Evolutionary conservation across 1,284 basidiomycete species (phyloP), one percentile per base, ranked within the genome.

Genomic region (Puccinia sorghi): DNA sequence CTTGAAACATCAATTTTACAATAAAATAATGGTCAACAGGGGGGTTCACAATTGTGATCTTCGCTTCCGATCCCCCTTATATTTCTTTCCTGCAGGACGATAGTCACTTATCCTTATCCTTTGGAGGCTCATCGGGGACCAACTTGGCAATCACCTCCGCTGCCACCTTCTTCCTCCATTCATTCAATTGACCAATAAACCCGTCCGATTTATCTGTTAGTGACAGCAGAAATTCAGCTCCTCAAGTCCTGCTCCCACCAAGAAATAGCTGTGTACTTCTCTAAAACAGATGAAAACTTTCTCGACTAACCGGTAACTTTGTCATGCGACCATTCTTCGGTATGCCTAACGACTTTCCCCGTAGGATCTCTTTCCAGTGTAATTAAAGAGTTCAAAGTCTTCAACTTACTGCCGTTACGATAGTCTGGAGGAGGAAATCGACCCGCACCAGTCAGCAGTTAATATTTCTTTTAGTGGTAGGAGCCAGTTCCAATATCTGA

Each of bases 261-360:
- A 43, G 20, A 8, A 9, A 64, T 7, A 43, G 4, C 7, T 25
- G 22, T 63, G 15, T 12, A 9, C 5, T 64, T 64, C 27, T 37
- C 61, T 64, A n/a, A n/a, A n/a, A n/a, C n/a, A n/a, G n/a, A n/a
- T n/a, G n/a, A n/a, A 71, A 71, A 56, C 15, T 17, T 8, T 48
- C 12, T 69, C 9, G 43, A 75, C 72, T 46, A 50, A 64, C 79
- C 80, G 9, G 73, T 80, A 22, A 73, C 69, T 48, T 72, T 57
- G 8, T 72, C 50, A 46, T 80, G 80, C 20, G 80, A 70, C 80
- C 80, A 80, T 76, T 80, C 80, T 61, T 80, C 80, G 12, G 72
- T 74, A 69, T 80, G 80, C 8, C 41, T 80, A n/a, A 66, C 50
- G 39, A 80, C 75, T 39, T 78, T 75, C 25, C 80, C 80, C 20